Percentiles rank a stretch among this genome's conserved stretches.
Evolutionary conservation across 1,139 yeast genomes (phyloP).

Genomic region (Blastobotrys proliferans): DNA sequence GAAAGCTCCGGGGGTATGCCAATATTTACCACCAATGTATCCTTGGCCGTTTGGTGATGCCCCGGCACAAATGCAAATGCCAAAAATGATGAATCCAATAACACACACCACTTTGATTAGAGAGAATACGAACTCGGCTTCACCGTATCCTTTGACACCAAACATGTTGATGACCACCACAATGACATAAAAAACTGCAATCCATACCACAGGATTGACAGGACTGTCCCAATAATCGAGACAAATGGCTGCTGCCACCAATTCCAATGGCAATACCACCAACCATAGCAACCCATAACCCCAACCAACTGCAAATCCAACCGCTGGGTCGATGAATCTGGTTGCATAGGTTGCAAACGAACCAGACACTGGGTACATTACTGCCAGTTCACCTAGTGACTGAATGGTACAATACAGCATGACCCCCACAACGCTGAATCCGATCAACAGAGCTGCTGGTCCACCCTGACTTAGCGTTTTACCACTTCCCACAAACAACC

Average conservation of each 20-base stretch:
- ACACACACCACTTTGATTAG: conserved; percentile 55
- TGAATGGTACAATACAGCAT: conserved; percentile 71
- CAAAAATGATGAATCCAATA: conserved; percentile 59
- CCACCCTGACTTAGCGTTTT: conserved; percentile 66
- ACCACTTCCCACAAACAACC: conserved; percentile 73
- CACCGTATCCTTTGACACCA: conserved; percentile 72
- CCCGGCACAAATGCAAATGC: conserved; percentile 59
- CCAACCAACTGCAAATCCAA: conserved; percentile 86
- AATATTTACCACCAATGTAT: conserved; percentile 58
- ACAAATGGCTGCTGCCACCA: conserved; percentile 73
- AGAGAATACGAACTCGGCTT: conserved; percentile 61
- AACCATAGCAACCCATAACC: conserved; percentile 44
- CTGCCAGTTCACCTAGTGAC: conserved; percentile 83
- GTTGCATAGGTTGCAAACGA: conserved; percentile 71
- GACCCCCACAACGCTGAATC: conserved; percentile 62
- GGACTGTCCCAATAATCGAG: conserved; percentile 59
- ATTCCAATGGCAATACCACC: conserved; percentile 66
- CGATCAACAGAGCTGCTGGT: conserved; percentile 77
- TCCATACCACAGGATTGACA: conserved; percentile 61
- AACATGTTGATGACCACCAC: conserved; percentile 57
- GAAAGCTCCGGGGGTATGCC: conserved; percentile 63
- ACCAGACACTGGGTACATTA: conserved; percentile 73
- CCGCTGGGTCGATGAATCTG: conserved; percentile 64
- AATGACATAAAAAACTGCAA: conserved; percentile 57
- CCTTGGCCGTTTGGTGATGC: conserved; percentile 63